These are phyloP conservation scores for Thamnidium elegans DNA, from an alignment of 192 early-diverging fungal genomes.

Conservation along the genomic window DNA sequence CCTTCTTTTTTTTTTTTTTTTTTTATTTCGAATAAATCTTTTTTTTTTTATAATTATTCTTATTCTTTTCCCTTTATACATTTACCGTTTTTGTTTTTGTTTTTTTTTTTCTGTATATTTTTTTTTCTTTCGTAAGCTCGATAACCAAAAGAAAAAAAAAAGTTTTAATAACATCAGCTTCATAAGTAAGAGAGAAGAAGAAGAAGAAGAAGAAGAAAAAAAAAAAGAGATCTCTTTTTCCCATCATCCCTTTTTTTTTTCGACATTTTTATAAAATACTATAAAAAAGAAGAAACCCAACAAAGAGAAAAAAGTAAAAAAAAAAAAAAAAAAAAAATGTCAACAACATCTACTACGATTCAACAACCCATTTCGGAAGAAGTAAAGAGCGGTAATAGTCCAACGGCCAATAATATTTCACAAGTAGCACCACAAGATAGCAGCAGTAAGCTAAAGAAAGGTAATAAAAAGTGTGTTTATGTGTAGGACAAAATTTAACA, in stretches of 20 bases:
- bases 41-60: neutral
- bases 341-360: conserved; percentile 7
- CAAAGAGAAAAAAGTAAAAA: too few species aligned
- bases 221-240: conserved; percentile 2
- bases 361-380: conserved; percentile 1
- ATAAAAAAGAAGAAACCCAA: too few species aligned
- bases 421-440: conserved; percentile 26
- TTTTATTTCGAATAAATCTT: neutral
- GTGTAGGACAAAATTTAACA: conserved; percentile 10
- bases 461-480: conserved; percentile 5
- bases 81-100: neutral
- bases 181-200: neutral
- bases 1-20: neutral
- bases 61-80: neutral
- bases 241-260: conserved; percentile 13
- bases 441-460: conserved; percentile 4
- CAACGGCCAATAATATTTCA: conserved; percentile 1
- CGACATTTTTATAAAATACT: neutral
- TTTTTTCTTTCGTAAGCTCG: neutral
- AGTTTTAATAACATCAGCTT: neutral
- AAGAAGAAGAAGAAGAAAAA: neutral
- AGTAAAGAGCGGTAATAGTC: conserved; percentile 1
- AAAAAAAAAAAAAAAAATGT: neutral
- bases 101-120: neutral
- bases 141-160: neutral